phyloP scores from a whole-genome alignment of 495 filamentous ascomycete genomes.

The Amphirosellinia nigrospora region DNA sequence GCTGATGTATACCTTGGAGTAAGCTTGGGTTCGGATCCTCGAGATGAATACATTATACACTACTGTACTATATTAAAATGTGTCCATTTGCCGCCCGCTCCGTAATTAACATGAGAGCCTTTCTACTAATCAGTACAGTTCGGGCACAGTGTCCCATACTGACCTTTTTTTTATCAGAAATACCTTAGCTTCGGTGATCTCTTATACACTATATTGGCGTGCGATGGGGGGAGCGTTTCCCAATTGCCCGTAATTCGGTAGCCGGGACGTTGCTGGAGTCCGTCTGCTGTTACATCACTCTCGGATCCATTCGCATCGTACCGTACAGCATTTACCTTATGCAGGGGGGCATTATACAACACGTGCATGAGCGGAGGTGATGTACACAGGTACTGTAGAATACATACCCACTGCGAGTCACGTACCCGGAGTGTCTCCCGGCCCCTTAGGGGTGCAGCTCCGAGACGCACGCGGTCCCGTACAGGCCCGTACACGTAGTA shows the following conservation, averaged over 20 bases:
- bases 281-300: background rate
- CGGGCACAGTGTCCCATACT: background rate
- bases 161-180: too few relatives aligned
- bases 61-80: background rate
- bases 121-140: background rate
- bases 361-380: background rate
- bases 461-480: conserved; percentile 16
- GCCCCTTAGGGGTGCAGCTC: conserved; percentile 18
- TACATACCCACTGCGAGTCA: background rate
- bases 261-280: background rate
- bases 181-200: too few relatives aligned
- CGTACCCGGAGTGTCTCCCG: conserved; percentile 6
- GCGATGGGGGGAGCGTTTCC: background rate
- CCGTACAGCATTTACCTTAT: background rate
- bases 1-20: background rate
- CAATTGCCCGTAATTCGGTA: background rate
- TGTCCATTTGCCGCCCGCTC: conserved; percentile 4
- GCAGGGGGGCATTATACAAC: background rate
- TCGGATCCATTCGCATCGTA: background rate
- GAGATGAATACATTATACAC: background rate
- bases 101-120: conserved; percentile 9
- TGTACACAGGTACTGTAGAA: background rate
- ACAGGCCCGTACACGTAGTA: conserved; percentile 12
- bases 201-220: background rate
- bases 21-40: conserved; percentile 7